A percentile compares a stretch with the other conserved stretches of the same genome.
phyloP scores from a whole-genome alignment of 495 filamentous ascomycete species.

The Massariosphaeria phaeospora region DNA sequence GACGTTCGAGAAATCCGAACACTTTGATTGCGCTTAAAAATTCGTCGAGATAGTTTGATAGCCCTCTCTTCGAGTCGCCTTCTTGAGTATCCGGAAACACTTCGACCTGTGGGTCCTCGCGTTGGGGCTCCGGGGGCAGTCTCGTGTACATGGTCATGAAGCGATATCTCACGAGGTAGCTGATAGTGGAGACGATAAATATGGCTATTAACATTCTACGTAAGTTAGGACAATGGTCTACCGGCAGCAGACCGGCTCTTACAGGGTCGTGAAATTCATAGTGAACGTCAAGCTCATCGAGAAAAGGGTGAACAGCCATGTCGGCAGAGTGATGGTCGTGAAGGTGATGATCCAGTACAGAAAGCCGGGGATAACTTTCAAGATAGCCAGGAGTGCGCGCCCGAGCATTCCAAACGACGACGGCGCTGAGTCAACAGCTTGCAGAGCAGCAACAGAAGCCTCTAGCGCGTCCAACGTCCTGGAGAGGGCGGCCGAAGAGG shows the following conservation, averaged over 20 bases:
- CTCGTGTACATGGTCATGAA: slow-evolving; percentile 93
- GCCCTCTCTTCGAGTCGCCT: slow-evolving; percentile 80
- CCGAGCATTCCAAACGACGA: slow-evolving; percentile 38
- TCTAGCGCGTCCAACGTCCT: slow-evolving; percentile 1
- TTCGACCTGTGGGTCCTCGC: slow-evolving; percentile 92
- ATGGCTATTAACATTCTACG: slow-evolving; percentile 52
- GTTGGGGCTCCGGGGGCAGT: slow-evolving; percentile 86
- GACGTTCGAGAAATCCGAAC: slow-evolving; percentile 92
- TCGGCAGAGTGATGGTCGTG: slow-evolving; percentile 79
- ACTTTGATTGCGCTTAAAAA: slow-evolving; percentile 99
- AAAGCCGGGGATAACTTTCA: slow-evolving; percentile 64
- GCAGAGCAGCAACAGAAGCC: neutral
- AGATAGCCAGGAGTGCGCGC: slow-evolving; percentile 45
- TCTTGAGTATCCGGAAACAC: slow-evolving; percentile 90
- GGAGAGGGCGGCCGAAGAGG: slow-evolving; percentile 6
- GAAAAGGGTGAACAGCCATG: slow-evolving; percentile 85
- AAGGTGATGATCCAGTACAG: slow-evolving; percentile 82
- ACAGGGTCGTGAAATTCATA: slow-evolving; percentile 96
- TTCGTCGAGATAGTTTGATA: slow-evolving; percentile 94
- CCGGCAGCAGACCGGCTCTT: slow-evolving; percentile 34
- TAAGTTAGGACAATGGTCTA: neutral
- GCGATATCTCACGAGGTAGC: slow-evolving; percentile 90
- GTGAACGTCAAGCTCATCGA: slow-evolving; percentile 95
- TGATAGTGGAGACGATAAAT: slow-evolving; percentile 68
- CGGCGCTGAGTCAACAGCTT: slow-evolving; percentile 13